phyloP scores from a whole-genome alignment of 768 basidiomycete genomes.

The Tubosaeta brunneosetosa region DNA sequence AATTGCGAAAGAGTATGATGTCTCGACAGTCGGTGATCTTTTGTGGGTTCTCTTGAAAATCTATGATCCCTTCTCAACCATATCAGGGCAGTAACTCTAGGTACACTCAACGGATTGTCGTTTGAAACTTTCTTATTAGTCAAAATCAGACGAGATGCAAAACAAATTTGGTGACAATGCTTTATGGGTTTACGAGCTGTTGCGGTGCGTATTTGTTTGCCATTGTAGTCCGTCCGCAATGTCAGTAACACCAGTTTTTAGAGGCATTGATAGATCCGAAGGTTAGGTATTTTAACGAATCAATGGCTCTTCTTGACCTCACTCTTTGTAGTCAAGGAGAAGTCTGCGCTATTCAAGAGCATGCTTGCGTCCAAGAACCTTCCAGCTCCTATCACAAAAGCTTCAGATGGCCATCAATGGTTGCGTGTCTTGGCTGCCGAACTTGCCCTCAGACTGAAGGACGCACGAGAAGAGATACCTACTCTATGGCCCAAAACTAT shows the following conservation, averaged over 20 bases:
- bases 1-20: constrained; percentile 84
- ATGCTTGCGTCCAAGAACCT: constrained; percentile 98
- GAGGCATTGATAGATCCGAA: constrained; percentile 86
- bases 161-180: constrained; percentile 75
- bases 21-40: constrained; percentile 84
- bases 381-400: constrained; percentile 66
- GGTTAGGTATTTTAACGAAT: constrained; percentile 40
- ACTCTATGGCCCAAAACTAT: constrained; percentile 92
- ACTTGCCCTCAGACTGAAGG: constrained; percentile 76
- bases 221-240: background rate
- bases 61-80: constrained; percentile 3
- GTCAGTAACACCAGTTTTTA: constrained; percentile 22
- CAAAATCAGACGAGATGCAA: constrained; percentile 64
- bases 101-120: constrained; percentile 30
- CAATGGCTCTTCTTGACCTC: background rate
- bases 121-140: constrained; percentile 4
- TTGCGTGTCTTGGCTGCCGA: constrained; percentile 89
- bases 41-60: constrained; percentile 49
- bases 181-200: constrained; percentile 89
- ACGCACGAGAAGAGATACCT: constrained; percentile 67
- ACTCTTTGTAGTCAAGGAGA: constrained; percentile 68
- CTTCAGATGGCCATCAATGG: constrained; percentile 83
- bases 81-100: constrained; percentile 53
- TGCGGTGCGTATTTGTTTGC: constrained; percentile 51
- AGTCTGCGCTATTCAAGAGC: constrained; percentile 74